Base-by-base conservation (phyloP, 2,329 filamentous ascomycete species). In the Ilyonectria sp. region DNA sequence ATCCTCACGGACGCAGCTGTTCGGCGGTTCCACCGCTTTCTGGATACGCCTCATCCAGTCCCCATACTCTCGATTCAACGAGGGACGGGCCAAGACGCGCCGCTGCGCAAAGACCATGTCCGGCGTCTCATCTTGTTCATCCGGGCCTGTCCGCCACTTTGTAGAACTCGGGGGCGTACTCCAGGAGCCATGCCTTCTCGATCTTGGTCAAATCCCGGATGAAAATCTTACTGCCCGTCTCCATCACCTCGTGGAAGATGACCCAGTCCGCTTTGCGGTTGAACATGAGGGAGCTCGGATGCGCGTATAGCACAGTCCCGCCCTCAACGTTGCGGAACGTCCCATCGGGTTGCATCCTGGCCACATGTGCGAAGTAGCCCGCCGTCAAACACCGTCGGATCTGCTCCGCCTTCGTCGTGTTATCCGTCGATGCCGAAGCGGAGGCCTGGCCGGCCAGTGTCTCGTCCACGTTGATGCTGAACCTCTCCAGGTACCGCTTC, bases 251-350 rank as follows among this genome's bases (percentile, higher is more conserved):
- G 75, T 97, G 93, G 77, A 98, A 99, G 37, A 99, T 88, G 10
- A 98, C 94, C 94, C 95, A 98, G 71, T 98, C 94, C 11, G 94
- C 94, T 83, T 97, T 98, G 63, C 95, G 91, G 80, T 97, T 97
- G 85, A 98, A 98, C 90, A 98, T 94, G 73, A 98, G 83, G 44
- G 93, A 97, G 77, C 90, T 97, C 1, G 96, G 96, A 81, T 99
- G 96, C 23, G 94, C 94, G 83, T 97, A 89, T 60, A 98, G 84
- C 5, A 90, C 88, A 57, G 92, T 92, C 44, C 90, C 90, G 33
- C 94, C 94, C 68, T 91, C 91, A n/a, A 97, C 91, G 57, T 94
- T 95, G 73, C 89, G 90, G 79, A 97, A 98, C 5, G 90, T 95
- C 15, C 96, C 96, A 83, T 98, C 95, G 0, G 93, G 88, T 80